Evolutionary conservation across 306 rosid species (phyloP).

Genomic region (Astragalus glycyphyllos): DNA sequence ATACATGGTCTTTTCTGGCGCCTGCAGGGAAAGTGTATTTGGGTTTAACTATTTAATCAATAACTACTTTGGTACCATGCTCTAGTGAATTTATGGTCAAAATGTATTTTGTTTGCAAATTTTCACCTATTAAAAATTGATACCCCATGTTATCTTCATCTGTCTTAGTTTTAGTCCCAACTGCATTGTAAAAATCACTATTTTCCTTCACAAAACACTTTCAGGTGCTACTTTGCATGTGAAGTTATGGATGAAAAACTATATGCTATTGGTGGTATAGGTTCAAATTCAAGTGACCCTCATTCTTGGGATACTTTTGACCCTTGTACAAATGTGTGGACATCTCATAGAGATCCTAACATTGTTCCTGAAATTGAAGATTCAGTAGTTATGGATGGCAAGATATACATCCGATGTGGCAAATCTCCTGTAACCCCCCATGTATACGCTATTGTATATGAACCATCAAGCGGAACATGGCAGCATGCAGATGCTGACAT

Average conservation of each 20-base stretch:
- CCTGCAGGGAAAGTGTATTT: not conserved
- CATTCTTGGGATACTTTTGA: slow-evolving; percentile 88
- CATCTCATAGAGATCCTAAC: slow-evolving; percentile 57
- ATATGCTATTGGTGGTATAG: slow-evolving; percentile 82
- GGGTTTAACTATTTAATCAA: slow-evolving; percentile 12
- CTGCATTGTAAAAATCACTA: slow-evolving; percentile 22
- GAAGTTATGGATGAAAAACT: slow-evolving; percentile 77
- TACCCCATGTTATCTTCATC: slow-evolving; percentile 15
- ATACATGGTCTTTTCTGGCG: not conserved
- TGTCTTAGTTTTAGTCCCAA: not conserved
- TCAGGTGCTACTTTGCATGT: slow-evolving; percentile 86
- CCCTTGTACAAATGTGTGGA: slow-evolving; percentile 60
- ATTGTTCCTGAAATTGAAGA: slow-evolving; percentile 71
- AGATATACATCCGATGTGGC: slow-evolving; percentile 69
- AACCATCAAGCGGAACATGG: slow-evolving; percentile 80
- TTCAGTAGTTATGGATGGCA: slow-evolving; percentile 79
- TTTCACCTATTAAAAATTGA: slow-evolving; percentile 18
- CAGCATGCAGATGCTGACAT: slow-evolving; percentile 77
- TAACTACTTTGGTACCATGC: slow-evolving; percentile 4
- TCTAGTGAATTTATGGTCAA: not conserved
- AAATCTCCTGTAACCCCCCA: slow-evolving; percentile 58
- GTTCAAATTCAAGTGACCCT: slow-evolving; percentile 67
- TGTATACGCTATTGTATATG: slow-evolving; percentile 67
- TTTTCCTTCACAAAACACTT: slow-evolving; percentile 34
- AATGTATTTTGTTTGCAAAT: not conserved